These are phyloP conservation scores for Phyllosticta ampelicida DNA, from an alignment of 2,329 filamentous ascomycete species.

Conservation along the genomic window DNA sequence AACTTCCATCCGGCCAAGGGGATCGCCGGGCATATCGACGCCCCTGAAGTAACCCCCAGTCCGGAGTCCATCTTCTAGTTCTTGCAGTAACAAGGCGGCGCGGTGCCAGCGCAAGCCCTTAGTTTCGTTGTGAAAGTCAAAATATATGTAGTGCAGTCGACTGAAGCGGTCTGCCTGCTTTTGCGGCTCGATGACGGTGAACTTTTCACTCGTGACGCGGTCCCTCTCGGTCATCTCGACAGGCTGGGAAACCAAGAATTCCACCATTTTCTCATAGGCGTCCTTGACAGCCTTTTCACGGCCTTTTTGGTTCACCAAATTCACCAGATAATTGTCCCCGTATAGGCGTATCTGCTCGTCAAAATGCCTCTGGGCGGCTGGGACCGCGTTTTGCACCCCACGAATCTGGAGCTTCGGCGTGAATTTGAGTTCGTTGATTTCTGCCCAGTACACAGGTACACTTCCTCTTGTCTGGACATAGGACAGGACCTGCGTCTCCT, in stretches of 20 bases:
- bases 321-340: slow-evolving; percentile 94
- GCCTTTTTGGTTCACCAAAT: slow-evolving; percentile 92
- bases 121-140: slow-evolving; percentile 96
- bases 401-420: slow-evolving; percentile 83
- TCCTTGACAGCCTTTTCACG: slow-evolving; percentile 82
- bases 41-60: slow-evolving; percentile 88
- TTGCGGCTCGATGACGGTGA: slow-evolving; percentile 61
- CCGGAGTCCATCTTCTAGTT: slow-evolving; percentile 62
- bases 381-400: slow-evolving; percentile 66
- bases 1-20: slow-evolving; percentile 63
- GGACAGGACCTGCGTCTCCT: slow-evolving; percentile 79
- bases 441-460: slow-evolving; percentile 91
- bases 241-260: slow-evolving; percentile 59
- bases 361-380: slow-evolving; percentile 78
- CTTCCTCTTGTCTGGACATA: slow-evolving; percentile 96
- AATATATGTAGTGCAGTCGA: slow-evolving; percentile 90
- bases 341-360: slow-evolving; percentile 87
- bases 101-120: slow-evolving; percentile 92
- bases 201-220: slow-evolving; percentile 61
- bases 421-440: slow-evolving; percentile 88
- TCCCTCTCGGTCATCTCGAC: slow-evolving; percentile 57
- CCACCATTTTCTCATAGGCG: slow-evolving; percentile 85
- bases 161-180: slow-evolving; percentile 58
- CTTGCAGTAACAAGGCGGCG: slow-evolving; percentile 74
- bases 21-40: slow-evolving; percentile 66